Percentiles rank a stretch among this genome's conserved stretches.
Evolutionary conservation across 805 yeast species (phyloP).

Genomic region (Wickerhamiella parazyma): DNA sequence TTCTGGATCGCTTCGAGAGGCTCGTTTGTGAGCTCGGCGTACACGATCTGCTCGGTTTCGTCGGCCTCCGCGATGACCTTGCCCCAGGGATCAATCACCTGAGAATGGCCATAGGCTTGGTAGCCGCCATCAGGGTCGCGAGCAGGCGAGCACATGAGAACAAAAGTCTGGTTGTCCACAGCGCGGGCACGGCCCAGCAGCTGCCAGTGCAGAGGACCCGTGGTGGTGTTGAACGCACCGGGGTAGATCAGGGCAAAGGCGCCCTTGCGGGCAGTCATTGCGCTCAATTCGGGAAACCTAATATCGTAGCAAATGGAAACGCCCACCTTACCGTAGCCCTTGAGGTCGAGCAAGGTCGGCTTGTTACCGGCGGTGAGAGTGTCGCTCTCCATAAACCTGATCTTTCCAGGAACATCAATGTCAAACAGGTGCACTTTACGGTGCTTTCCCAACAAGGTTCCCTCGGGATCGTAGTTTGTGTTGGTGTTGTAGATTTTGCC

Average conservation of each 20-base stretch:
- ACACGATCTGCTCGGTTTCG: constrained; percentile 61
- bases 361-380: constrained; percentile 67
- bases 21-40: constrained; percentile 58
- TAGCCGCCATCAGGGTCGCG: constrained; percentile 70
- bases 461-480: constrained; percentile 54
- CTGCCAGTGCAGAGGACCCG: constrained; percentile 90
- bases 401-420: constrained; percentile 81
- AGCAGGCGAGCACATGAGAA: constrained; percentile 57
- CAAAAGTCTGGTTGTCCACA: constrained; percentile 74
- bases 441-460: constrained; percentile 73
- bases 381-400: constrained; percentile 71
- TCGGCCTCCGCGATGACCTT: constrained; percentile 61
- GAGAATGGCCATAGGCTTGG: constrained; percentile 78
- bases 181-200: constrained; percentile 73
- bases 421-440: constrained; percentile 87
- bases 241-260: constrained; percentile 79
- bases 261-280: constrained; percentile 51
- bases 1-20: constrained; percentile 42
- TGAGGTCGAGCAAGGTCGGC: constrained; percentile 61
- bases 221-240: constrained; percentile 82
- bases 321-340: constrained; percentile 59
- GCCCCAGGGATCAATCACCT: constrained; percentile 87
- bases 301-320: constrained; percentile 86
- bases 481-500: constrained; percentile 57
- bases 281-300: constrained; percentile 77